Evolutionary conservation across 768 basidiomycete genomes (phyloP).

Genomic region (Serendipita sp.): DNA sequence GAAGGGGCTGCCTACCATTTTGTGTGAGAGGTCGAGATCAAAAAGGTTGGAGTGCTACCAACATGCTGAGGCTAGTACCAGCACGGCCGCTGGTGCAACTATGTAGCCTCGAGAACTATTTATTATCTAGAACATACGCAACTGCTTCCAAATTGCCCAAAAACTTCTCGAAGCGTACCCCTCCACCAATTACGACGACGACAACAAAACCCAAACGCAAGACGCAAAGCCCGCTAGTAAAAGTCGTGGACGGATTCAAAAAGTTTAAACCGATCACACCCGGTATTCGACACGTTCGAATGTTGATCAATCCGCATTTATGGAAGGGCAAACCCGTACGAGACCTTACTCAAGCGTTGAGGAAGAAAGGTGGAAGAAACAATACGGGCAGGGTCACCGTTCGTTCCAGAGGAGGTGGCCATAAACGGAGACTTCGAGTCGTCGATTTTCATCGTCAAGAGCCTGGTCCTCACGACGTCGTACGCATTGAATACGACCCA

Average conservation of each 20-base stretch:
- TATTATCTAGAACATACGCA: not conserved
- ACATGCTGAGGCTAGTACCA: not conserved
- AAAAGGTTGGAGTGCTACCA: not conserved
- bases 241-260: slow-evolving; percentile 41
- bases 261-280: slow-evolving; percentile 83
- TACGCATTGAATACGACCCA: slow-evolving; percentile 94
- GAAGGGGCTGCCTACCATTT: not conserved
- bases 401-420: slow-evolving; percentile 81
- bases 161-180: not conserved
- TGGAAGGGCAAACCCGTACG: slow-evolving; percentile 77
- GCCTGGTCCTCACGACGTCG: slow-evolving; percentile 70
- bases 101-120: not conserved
- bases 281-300: slow-evolving; percentile 68
- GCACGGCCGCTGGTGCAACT: not conserved
- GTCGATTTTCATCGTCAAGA: slow-evolving; percentile 75
- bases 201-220: not conserved
- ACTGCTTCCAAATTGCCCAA: not conserved
- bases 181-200: not conserved
- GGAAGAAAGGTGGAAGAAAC: slow-evolving; percentile 80
- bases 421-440: slow-evolving; percentile 66
- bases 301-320: slow-evolving; percentile 68
- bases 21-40: not conserved
- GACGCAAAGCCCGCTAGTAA: not conserved
- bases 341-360: slow-evolving; percentile 60
- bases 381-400: slow-evolving; percentile 70